Evolutionary conservation across 169 alveolate genomes (phyloP), one percentile per base, ranked within the genome.

Genomic region (Plasmodium billcollinsi): DNA sequence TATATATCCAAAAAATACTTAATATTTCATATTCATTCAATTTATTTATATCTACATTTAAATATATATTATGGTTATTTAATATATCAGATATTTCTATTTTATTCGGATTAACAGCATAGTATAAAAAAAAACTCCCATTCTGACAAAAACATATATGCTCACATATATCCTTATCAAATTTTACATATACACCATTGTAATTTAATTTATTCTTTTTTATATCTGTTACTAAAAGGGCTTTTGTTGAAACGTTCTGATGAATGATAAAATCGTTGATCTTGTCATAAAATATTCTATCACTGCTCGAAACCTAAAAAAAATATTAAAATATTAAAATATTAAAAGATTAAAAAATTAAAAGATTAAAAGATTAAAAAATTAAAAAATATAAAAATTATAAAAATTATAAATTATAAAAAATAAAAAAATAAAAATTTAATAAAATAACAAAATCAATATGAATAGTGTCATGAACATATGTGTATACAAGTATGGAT

Each of bases 181-280:
- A 80, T 6, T 62, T 80, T 54, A 80, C 90, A 56, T 80, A 80
- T 15, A 80, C 90, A 1, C 83, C 90, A 21, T 80, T 69, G 50
- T 80, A 69, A 49, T 80, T 80, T 15, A 33, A 78, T 47, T 80
- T 45, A 1, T 33, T 39, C n/a, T 80, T 80, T 47, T 80, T 80
- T 15, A 80, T 69, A 11, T 80, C 90, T 2, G 90, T 80, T 5
- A 80, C 90, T 54, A 80, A 50, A 6, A 80, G 26, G 0, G 90
- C 90, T 45, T 80, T 80, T 12, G 90, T 72, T 1, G 71, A 39
- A 2, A 69, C 90, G 26, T 80, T 80, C 15, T 80, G 90, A 56
- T 80, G 90, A 8, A 80, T 80, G 11, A 80, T 69, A 43, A 80
- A 71, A 47, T 80, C 90, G 80, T 80, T 80, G 47, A 80, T 56